Base-by-base conservation (phyloP, 2,329 filamentous ascomycete genomes). In the Penicillium brasilianum region DNA sequence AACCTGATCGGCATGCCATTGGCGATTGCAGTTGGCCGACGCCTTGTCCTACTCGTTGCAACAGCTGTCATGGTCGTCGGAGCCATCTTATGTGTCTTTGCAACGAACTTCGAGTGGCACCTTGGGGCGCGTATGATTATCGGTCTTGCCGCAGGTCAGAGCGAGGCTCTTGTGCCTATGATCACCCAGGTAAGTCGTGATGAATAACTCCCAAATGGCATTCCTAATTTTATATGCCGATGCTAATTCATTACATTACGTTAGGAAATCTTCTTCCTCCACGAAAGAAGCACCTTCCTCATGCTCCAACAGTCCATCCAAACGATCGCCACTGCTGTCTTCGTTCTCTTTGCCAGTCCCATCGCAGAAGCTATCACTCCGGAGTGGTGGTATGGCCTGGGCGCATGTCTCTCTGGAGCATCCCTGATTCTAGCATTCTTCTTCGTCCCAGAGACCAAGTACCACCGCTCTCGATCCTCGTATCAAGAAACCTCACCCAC, bases 281-380 rank as follows among this genome's bases (percentile, higher is more conserved):
- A 82, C 66, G 80, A 82, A 65, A 70, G 80, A 4, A 77, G 77
- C 43, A 79, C 64, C 28, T 65, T 60, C 1, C 66, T 72, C 16
- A 81, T 80, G 77, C 74, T 77, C 58, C 79, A 81, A 55, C 74
- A 75, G 28, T 75, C 78, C 0, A 75, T 77, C 10, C 78, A 82
- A 49, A 76, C 77, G 3, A 73, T 77, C 16, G 61, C 79, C 4
- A 76, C 74, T 1, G 74, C 78, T 0, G 66, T 79, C 3, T 78
- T 71, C 59, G 69, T 74, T 0, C 70, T 82, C 0, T 78, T 78
- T 44, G 78, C 80, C 1, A 76, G 77, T 5, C 78, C 78, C 1
- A 80, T 82, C 41, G 78, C 79, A 2, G 75, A 67, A 0, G 76
- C 72, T 0, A 78, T 82, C 7, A 78, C 77, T 0, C 74, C 78